Evolutionary conservation across 768 basidiomycete species (phyloP), one percentile per base, ranked within the genome.

Genomic region (Fibroporia radiculosa): DNA sequence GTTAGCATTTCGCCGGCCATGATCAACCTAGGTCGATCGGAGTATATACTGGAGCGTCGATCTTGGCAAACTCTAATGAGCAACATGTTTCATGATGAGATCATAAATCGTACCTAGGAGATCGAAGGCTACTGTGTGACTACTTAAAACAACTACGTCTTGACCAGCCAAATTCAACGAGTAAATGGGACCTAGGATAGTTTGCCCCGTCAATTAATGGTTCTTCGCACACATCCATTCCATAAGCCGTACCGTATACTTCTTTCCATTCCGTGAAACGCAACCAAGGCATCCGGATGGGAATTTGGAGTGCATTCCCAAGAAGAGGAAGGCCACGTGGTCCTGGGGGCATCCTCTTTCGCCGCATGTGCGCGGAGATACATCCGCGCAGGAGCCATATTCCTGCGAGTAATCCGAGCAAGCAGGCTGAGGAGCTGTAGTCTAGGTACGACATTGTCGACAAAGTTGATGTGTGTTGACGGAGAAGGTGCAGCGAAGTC

Each of bases 41-140:
- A 63, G 45, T 64, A 66, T 27, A 57, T 61, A 11, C 44, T 33
- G 39, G 63, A 57, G 8, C 59, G 55, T 43, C 60, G 60, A 40
- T n/a, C n/a, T n/a, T n/a, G n/a, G n/a, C n/a, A n/a, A n/a, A n/a
- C n/a, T n/a, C n/a, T n/a, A n/a, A n/a, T n/a, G n/a, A n/a, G n/a
- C n/a, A n/a, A n/a, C n/a, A n/a, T n/a, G n/a, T n/a, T n/a, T n/a
- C n/a, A n/a, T n/a, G n/a, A n/a, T n/a, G n/a, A n/a, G n/a, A n/a
- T n/a, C n/a, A n/a, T n/a, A n/a, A n/a, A 55, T 51, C 36, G 51
- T 51, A 12, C 64, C 63, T 41, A 67, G 49, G 16, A 67, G 56
- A 27, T 67, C 66, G 14, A 45, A 48, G 20, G 64, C 64, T 16
- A 56, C 59, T 26, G 50, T 35, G 16, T 54, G 37, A 4, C 64